Base-by-base conservation (phyloP, 192 early-diverging fungal genomes). In the Thamnidium elegans region DNA sequence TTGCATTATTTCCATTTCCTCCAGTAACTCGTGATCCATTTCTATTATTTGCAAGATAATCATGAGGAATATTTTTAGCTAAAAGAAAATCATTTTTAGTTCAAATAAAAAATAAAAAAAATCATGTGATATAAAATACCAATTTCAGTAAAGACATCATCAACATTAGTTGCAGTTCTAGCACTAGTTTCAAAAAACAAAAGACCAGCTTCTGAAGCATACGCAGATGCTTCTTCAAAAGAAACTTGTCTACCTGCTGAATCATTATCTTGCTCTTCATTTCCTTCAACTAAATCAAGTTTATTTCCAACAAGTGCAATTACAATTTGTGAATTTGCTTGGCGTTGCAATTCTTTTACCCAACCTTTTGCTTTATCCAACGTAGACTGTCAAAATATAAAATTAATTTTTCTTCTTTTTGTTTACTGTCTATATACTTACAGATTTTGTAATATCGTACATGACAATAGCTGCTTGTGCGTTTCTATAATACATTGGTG, bases 251-350 rank as follows among this genome's bases (percentile, higher is more conserved):
- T 59, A 17, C 42, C 52, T 17, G 21, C 30, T 23, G 39, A 43
- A 39, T 55, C 45, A 39, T 53, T 70, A 14, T 55, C 52, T 21
- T 36, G 52, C 42, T 69, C 73, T 52, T 70, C 52, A 23, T 79
- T 76, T 19, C 67, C 72, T 43, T 74, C 72, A 21, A 65, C 69
- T 4, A 99, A 70, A 75, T 99, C 97, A 43, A 95, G 81, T 77
- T 99, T 99, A 83, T 99, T 99, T 48, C 97, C 97, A 19, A 94
- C 93, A 48, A 99, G 81, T 15, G 92, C 92, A 84, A 99, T 98
- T 50, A 97, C 94, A 79, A 98, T 95, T 77, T 94, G 92, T 19
- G 93, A 93, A 74, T 92, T 94, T 14, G 95, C 97, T 76, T 99
- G 97, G 59, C 94, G 90, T 78, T 99, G 94, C 26, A 99, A 85